Evolutionary conservation across 768 basidiomycete genomes (phyloP).

Genomic region (Pleurotus citrinopileatus): DNA sequence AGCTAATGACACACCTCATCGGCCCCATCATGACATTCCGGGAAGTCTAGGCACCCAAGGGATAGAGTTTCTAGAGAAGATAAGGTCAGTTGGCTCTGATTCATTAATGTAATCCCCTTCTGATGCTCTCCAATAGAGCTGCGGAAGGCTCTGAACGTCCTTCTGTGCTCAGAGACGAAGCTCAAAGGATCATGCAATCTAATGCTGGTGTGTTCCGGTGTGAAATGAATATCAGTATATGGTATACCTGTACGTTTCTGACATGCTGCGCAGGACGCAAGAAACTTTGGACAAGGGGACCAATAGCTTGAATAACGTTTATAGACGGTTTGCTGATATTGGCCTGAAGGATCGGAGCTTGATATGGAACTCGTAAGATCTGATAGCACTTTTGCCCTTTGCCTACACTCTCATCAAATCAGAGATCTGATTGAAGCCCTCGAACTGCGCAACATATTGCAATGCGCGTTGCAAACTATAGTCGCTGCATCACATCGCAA

Average conservation of each 20-base stretch:
- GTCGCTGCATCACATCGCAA: constrained; percentile 88
- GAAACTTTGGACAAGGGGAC: constrained; percentile 89
- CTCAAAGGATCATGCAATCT: constrained; percentile 98
- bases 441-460: constrained; percentile 92
- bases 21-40: constrained; percentile 83
- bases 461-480: constrained; percentile 94
- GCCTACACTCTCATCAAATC: constrained; percentile 7
- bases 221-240: constrained; percentile 11
- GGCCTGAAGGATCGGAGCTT: constrained; percentile 96
- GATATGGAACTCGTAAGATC: constrained; percentile 99
- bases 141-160: constrained; percentile 81
- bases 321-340: constrained; percentile 84
- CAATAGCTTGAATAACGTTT: constrained; percentile 76
- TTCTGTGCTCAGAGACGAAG: constrained; percentile 83
- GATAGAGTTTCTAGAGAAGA: constrained; percentile 85
- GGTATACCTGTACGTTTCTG: neutral
- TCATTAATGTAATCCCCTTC: neutral
- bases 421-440: constrained; percentile 96
- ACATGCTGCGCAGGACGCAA: constrained; percentile 61
- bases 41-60: constrained; percentile 80
- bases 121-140: constrained; percentile 39
- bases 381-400: too few relatives aligned
- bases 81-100: constrained; percentile 42
- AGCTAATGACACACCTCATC: constrained; percentile 83
- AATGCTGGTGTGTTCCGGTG: constrained; percentile 96